phyloP scores from a whole-genome alignment of 768 basidiomycete species.

The Leccinum ochraceum region DNA sequence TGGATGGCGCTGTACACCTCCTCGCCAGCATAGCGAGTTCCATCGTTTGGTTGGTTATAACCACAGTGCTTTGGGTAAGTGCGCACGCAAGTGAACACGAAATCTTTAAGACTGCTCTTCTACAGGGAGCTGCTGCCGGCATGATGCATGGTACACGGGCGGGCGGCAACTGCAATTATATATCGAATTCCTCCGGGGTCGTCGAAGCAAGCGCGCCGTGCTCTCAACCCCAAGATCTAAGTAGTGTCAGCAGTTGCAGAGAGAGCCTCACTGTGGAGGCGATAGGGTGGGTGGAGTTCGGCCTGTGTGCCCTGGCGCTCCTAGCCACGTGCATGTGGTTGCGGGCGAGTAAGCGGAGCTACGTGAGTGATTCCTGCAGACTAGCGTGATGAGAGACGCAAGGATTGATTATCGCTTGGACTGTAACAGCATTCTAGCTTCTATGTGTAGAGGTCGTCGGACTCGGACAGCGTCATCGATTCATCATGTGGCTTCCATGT shows the following conservation, averaged over 20 bases:
- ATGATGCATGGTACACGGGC: slow-evolving; percentile 64
- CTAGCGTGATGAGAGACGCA: slow-evolving; percentile 36
- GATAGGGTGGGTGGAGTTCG: slow-evolving; percentile 75
- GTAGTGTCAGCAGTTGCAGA: slow-evolving; percentile 52
- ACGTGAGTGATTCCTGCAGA: slow-evolving; percentile 44
- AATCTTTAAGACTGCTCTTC: slow-evolving; percentile 6
- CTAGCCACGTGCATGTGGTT: slow-evolving; percentile 56
- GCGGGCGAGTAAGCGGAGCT: slow-evolving; percentile 39
- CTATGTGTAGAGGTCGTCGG: slow-evolving; percentile 27
- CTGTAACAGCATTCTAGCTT: slow-evolving; percentile 35
- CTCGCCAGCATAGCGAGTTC: slow-evolving; percentile 81
- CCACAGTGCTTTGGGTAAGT: slow-evolving; percentile 67
- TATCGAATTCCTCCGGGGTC: slow-evolving; percentile 37
- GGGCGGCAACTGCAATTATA: slow-evolving; percentile 58
- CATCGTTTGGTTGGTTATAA: slow-evolving; percentile 68
- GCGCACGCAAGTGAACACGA: background rate
- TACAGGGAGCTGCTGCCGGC: slow-evolving; percentile 66
- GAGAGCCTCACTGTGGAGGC: slow-evolving; percentile 74
- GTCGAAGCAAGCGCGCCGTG: slow-evolving; percentile 27
- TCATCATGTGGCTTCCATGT: background rate
- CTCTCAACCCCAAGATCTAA: slow-evolving; percentile 23
- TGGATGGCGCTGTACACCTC: slow-evolving; percentile 63
- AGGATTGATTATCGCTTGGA: slow-evolving; percentile 22
- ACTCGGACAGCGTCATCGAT: background rate
- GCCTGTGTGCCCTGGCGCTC: slow-evolving; percentile 57